Conservation (phyloP, 345 rosid genomes). For the sweet orange (Citrus sinensis) region DVS_A1.0 CM039162.1:25581001-25581500, state of each 20-base stretch:
- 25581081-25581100: neutral
- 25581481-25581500: neutral
- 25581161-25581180: constrained; percentile 25
- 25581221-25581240: constrained; percentile 29
- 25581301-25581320: constrained; percentile 23
- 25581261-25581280: constrained; percentile 23
- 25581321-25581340: constrained; percentile 7
- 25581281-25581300: constrained; percentile 34
- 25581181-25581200: constrained; percentile 27
- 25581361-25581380: too few relatives aligned
- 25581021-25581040: constrained; percentile 27
- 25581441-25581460: neutral
- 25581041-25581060: constrained; percentile 39
- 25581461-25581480: too few relatives aligned
- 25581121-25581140: constrained; percentile 45
- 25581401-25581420: neutral
- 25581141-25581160: constrained; percentile 45
- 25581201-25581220: constrained; percentile 28
- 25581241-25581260: constrained; percentile 38
- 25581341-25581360: too few relatives aligned
- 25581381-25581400: too few relatives aligned
- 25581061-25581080: constrained; percentile 10
- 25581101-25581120: constrained; percentile 16
- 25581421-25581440: neutral
- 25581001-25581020: constrained; percentile 10